Evolutionary conservation across 1,139 yeast genomes (phyloP), one percentile per base, ranked within the genome.

Genomic region (Taphrina sp.): DNA sequence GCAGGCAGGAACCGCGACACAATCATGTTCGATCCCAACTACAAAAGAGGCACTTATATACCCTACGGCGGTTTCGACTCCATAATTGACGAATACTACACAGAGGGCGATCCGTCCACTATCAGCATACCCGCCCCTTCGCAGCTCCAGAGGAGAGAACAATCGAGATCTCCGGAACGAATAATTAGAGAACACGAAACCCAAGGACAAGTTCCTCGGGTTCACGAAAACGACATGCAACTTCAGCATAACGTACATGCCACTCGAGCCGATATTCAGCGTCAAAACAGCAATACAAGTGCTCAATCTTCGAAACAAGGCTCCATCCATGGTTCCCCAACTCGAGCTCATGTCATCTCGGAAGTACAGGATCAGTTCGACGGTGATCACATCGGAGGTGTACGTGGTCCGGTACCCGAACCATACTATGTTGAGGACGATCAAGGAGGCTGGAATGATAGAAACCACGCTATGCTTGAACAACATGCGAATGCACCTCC

Each of bases 41-140:
- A 33, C 24, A 49, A 39, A 36, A 41, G 54, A 26, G 54, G 45
- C 20, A 49, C 54, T 16, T 49, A 49, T 23, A 19, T 49, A 7
- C 54, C 54, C 20, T 49, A 49, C 26, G 54, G 54, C 14, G 54
- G 54, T 12, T 49, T 49, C 23, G 54, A 49, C 39, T 20, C 54
- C 10, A 33, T 49, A 3, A 38, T 49, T 4, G 54, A 49, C 20
- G 39, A 23, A 24, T 49, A 49, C 46, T 49, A 49, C 26, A 39
- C 54, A 16, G 46, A 49, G 24, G 54, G 54, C 14, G 54, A 49
- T 31, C 46, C 45, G 12, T 20, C 46, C 10, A 28, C 31, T 7
- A 33, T 49, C 12, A 22, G 31, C 14, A 49, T 49, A 10, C 54
- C 46, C 5, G 46, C 54, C 14, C 54, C 54, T 2, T 38, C 46